A percentile compares a stretch with the other conserved stretches of the same genome.
phyloP scores from a whole-genome alignment of 805 yeast species.

The Sugiyamaella lignohabitans region DNA sequence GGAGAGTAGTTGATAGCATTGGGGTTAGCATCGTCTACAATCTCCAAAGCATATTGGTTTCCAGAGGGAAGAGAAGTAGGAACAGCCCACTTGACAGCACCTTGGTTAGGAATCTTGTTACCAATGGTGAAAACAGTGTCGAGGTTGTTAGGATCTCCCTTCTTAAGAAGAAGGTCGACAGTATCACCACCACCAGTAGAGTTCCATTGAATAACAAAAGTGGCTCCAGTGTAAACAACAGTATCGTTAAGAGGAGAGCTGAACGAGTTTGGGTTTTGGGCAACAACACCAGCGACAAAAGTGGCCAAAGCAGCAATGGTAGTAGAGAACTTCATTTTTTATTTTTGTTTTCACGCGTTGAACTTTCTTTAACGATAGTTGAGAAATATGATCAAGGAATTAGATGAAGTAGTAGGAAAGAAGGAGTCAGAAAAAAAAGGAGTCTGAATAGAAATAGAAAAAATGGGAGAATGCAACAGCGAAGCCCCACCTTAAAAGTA shows the following conservation, averaged over 20 bases:
- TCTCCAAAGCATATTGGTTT: slow-evolving; percentile 30
- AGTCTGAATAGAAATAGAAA: no score
- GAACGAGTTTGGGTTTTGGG: slow-evolving; percentile 29
- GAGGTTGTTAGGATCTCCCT: slow-evolving; percentile 31
- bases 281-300: slow-evolving; percentile 18
- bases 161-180: slow-evolving; percentile 28
- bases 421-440: no score
- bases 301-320: slow-evolving; percentile 8
- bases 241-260: slow-evolving; percentile 27
- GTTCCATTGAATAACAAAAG: slow-evolving; percentile 29
- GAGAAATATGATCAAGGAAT: no score
- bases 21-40: slow-evolving; percentile 26
- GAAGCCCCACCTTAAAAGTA: no score
- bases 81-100: slow-evolving; percentile 34
- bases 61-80: slow-evolving; percentile 30
- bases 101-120: slow-evolving; percentile 30
- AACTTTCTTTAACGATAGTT: no score
- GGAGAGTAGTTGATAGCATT: slow-evolving; percentile 35
- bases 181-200: slow-evolving; percentile 29
- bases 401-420: no score
- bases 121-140: slow-evolving; percentile 31
- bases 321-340: slow-evolving; percentile 1
- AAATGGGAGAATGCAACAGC: no score
- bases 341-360: no score
- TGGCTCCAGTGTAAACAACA: slow-evolving; percentile 28